Evolutionary conservation across 768 basidiomycete species (phyloP).

Genomic region (Termitomyces sp.): DNA sequence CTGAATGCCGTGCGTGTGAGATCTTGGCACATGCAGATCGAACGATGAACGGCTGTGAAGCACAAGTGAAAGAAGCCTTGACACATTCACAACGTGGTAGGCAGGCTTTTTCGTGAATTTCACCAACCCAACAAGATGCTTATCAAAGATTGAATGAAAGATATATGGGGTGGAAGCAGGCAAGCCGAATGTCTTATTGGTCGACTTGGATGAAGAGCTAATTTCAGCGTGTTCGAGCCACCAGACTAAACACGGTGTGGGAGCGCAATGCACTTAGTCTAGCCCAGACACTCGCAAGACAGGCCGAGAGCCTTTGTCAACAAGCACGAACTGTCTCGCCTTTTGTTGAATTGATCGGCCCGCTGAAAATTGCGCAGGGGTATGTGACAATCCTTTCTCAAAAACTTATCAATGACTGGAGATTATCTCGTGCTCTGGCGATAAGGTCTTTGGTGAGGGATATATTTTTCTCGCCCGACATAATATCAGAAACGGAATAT

Average conservation of each 20-base stretch:
- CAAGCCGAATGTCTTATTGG: conserved; percentile 11
- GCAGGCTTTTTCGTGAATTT: conserved; percentile 2
- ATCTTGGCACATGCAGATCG: conserved; percentile 32
- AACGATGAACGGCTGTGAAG: conserved; percentile 25
- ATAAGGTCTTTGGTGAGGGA: conserved; percentile 32
- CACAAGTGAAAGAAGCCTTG: conserved; percentile 31
- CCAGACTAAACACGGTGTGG: conserved; percentile 34
- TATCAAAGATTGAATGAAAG: conserved; percentile 16
- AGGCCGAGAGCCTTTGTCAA: conserved; percentile 29
- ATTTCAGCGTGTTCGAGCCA: background rate
- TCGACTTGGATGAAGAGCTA: background rate
- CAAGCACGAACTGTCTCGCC: conserved; percentile 33
- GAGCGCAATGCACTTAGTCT: conserved; percentile 33
- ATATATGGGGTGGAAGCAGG: conserved; percentile 38
- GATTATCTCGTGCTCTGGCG: background rate
- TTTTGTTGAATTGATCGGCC: conserved; percentile 30
- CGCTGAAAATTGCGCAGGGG: conserved; percentile 35
- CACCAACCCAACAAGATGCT: background rate
- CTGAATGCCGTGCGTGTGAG: conserved; percentile 35
- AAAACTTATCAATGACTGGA: background rate
- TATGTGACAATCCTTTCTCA: conserved; percentile 7
- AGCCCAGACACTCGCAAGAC: conserved; percentile 29
- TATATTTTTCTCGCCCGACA: conserved; percentile 34
- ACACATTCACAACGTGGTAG: conserved; percentile 35
- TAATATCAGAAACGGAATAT: conserved; percentile 37